phyloP scores from a whole-genome alignment of 306 rosid genomes.

The Dicorynia guianensis region DNA sequence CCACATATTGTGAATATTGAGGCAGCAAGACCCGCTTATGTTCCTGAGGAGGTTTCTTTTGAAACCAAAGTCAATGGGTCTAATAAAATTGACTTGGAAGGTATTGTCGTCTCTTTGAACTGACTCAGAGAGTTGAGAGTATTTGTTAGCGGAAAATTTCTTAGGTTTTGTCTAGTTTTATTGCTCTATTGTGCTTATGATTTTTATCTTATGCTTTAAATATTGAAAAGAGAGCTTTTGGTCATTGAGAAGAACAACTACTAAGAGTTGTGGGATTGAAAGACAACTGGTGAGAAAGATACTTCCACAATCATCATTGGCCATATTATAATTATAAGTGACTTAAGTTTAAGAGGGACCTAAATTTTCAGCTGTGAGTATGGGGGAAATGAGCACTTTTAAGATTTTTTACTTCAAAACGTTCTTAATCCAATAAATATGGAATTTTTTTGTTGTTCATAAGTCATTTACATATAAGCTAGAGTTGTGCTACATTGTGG shows the following conservation, averaged over 20 bases:
- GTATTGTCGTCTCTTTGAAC: constrained; percentile 44
- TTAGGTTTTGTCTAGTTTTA: neutral
- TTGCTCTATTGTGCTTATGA: neutral
- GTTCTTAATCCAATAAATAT: neutral
- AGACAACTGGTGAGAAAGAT: neutral
- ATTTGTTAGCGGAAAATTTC: neutral
- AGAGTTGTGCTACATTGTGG: neutral
- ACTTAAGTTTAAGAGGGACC: neutral
- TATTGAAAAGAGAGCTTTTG: too few relatives aligned
- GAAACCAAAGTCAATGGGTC: constrained; percentile 45
- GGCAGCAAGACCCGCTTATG: constrained; percentile 40
- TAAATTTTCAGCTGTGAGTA: neutral
- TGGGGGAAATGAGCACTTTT: neutral
- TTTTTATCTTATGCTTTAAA: too few relatives aligned
- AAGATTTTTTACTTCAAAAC: neutral
- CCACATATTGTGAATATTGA: constrained; percentile 71
- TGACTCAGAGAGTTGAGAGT: neutral
- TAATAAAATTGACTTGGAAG: constrained; percentile 63
- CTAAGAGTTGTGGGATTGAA: neutral
- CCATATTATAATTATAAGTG: neutral
- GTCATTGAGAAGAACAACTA: neutral
- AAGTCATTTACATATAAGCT: neutral
- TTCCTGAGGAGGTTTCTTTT: constrained; percentile 44
- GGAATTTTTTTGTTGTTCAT: neutral
- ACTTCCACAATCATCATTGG: neutral